Base-by-base conservation (phyloP, 306 rosid genomes). In the Pyrus bretschneideri region DNA sequence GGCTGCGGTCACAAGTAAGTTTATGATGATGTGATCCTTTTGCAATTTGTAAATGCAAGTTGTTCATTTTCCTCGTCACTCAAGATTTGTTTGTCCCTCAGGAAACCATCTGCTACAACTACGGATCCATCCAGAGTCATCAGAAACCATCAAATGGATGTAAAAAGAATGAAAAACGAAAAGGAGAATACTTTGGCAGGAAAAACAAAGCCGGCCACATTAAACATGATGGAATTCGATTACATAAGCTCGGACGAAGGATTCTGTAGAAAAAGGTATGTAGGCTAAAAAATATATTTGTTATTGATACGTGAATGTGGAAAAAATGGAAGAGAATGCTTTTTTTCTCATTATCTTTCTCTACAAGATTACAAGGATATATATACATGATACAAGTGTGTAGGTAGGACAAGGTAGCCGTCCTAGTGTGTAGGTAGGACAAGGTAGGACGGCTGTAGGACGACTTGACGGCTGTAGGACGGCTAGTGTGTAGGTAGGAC, bases 211-310 rank as follows among this genome's bases (percentile, higher is more conserved):
- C 64, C 77, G 71, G 80, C 71, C 63, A 76, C 73, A 4, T 97
- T 70, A 70, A 92, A 89, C 80, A 84, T 95, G 97, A 89, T 89
- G 60, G 93, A 92, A 77, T 79, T 95, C 60, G 93, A 86, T 75
- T 64, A 79, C 85, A 75, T 87, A 68, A 95, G 96, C 78, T 95
- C 99, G 2, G 97, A 89, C 54, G 99, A 92, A 27, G 98, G 86
- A 71, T 31, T 81, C 52, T 90, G 80, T 23, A 23, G 23, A 23
- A 23, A 23, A 23, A 23, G 23, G 23, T 23, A 23, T 23, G 23
- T 23, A 23, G 23, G 23, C 23, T 23, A 23, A 23, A 23, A 23
- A 23, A 23, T 23, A 23, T 23, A 23, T 23, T 23, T 23, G 23
- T 23, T 23, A 23, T 23, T 23, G 23, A 23, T 23, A 23, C 23